Percentiles rank a stretch among this genome's conserved stretches.
Evolutionary conservation across 2,329 filamentous ascomycete genomes (phyloP).

Genomic region (Fusarium bulbicola): DNA sequence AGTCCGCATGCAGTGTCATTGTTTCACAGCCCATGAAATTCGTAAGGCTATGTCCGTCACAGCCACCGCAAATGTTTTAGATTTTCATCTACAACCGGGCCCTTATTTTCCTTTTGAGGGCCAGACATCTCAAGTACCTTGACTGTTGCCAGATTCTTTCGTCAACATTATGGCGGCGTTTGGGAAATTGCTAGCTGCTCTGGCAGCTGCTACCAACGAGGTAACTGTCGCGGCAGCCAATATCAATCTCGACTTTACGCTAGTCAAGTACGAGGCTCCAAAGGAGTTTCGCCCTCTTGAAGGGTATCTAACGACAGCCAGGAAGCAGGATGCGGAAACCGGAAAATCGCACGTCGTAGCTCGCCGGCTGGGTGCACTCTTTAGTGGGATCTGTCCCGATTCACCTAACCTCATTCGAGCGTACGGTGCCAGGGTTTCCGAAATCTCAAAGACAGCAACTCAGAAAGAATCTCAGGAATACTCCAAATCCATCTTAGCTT

Average conservation of each 20-base stretch:
- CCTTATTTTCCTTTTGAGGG: too few species aligned
- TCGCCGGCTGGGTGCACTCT: too few species aligned
- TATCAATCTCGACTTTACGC: neutral
- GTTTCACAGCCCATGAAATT: neutral
- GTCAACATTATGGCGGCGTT: neutral
- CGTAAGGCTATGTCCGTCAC: neutral
- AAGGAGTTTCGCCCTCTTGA: neutral
- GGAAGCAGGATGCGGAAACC: neutral
- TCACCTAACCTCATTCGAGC: fast-evolving
- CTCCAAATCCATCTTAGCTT: too few species aligned
- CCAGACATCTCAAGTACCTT: fast-evolving
- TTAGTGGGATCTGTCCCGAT: too few species aligned
- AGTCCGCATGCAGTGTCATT: neutral
- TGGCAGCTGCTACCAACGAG: neutral
- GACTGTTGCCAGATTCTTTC: neutral
- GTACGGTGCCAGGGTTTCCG: too few species aligned
- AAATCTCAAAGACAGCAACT: too few species aligned
- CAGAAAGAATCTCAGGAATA: too few species aligned
- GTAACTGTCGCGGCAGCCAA: neutral
- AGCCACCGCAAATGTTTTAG: neutral
- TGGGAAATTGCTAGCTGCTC: neutral
- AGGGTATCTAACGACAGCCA: neutral
- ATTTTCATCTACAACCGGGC: too few species aligned
- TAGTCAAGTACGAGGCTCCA: neutral
- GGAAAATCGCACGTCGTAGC: neutral